A percentile compares a stretch with the other conserved stretches of the same genome.
These are phyloP conservation scores for Stagonosporopsis rhizophila DNA, from an alignment of 2,329 filamentous ascomycete genomes.

Conservation along the genomic window DNA sequence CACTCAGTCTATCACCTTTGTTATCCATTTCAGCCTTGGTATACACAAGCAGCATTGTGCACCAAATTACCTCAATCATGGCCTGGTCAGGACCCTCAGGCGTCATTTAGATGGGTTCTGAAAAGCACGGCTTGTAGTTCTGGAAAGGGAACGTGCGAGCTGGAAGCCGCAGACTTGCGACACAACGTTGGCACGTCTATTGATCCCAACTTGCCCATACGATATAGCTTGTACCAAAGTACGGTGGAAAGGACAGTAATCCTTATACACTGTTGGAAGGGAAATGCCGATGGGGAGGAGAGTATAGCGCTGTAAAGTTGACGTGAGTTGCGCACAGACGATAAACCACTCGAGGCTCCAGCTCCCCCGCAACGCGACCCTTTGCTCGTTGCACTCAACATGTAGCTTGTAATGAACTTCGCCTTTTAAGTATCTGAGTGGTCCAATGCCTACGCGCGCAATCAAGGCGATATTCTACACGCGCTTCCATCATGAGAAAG, in stretches of 20 bases:
- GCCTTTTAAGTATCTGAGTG: slow-evolving; percentile 2
- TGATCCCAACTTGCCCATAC: too few species aligned
- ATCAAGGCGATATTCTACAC: slow-evolving; percentile 72
- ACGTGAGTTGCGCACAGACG: slow-evolving; percentile 4
- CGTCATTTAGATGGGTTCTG: background rate
- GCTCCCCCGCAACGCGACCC: slow-evolving; percentile 14
- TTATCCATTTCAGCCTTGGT: background rate
- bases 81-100: background rate
- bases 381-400: slow-evolving; percentile 5
- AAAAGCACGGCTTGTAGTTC: background rate
- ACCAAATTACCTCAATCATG: background rate
- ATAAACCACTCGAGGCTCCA: slow-evolving; percentile 4
- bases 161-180: too few species aligned
- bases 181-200: too few species aligned
- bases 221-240: too few species aligned
- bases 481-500: slow-evolving; percentile 67
- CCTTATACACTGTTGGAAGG: too few species aligned
- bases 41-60: background rate
- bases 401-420: slow-evolving; percentile 1
- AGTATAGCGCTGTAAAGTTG: too few species aligned
- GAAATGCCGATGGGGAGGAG: too few species aligned
- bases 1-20: background rate
- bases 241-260: too few species aligned
- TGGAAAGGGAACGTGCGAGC: too few species aligned
- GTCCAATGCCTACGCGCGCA: slow-evolving; percentile 47